Percentiles rank a stretch among this genome's conserved stretches.
phyloP scores from a whole-genome alignment of 371 early-diverging fungal species.

The Paraphysoderma sedebokerense region DNA sequence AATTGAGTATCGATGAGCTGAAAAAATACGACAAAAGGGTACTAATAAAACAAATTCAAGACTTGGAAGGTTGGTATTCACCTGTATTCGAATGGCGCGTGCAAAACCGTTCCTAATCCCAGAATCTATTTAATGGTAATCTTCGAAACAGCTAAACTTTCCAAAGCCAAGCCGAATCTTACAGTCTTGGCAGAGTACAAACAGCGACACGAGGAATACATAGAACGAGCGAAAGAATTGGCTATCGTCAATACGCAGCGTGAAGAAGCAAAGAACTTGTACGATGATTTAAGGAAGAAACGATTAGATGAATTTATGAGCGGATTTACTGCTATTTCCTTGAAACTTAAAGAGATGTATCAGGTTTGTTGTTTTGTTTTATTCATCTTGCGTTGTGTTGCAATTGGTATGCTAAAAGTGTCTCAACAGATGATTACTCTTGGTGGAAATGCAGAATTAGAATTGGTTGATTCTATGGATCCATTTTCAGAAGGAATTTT shows the following conservation, averaged over 20 bases:
- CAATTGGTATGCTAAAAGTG: conserved; percentile 3
- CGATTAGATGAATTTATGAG: conserved; percentile 90
- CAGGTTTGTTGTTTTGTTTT: conserved; percentile 31
- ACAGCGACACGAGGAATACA: conserved; percentile 52
- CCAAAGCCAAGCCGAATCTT: conserved; percentile 67
- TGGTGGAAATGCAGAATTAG: conserved; percentile 99
- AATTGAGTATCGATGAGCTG: conserved; percentile 10
- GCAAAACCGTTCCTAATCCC: too few species aligned
- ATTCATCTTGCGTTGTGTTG: background rate
- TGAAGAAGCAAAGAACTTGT: conserved; percentile 50
- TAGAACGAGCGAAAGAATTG: conserved; percentile 49
- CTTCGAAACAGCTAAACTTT: conserved; percentile 32
- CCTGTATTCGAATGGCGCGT: too few species aligned
- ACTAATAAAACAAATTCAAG: too few species aligned
- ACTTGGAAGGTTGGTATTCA: too few species aligned
- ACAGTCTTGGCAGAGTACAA: conserved; percentile 75
- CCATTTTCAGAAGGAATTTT: conserved; percentile 99
- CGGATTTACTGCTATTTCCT: conserved; percentile 87
- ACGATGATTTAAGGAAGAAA: conserved; percentile 60
- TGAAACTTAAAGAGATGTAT: conserved; percentile 98
- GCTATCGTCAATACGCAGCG: conserved; percentile 50
- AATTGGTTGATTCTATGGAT: conserved; percentile 97
- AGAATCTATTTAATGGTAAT: too few species aligned
- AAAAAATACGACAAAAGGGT: too few species aligned
- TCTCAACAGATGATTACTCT: conserved; percentile 77